Base-by-base conservation (phyloP, 345 rosid genomes). In the Citrus medica region DNA sequence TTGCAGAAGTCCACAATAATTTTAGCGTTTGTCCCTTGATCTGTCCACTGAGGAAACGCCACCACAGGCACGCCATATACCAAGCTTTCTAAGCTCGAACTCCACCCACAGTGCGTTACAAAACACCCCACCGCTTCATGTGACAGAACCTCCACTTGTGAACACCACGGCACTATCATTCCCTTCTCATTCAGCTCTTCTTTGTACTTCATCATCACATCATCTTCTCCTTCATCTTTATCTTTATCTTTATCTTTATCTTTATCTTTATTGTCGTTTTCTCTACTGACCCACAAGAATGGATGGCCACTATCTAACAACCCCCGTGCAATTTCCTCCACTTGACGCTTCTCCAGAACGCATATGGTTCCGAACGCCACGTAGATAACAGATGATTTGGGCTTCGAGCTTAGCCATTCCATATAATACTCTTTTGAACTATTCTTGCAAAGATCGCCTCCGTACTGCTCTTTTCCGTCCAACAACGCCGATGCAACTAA, bases 101-200 rank as follows among this genome's bases (percentile, higher is more conserved):
- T 93, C 96, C 98, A 93, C 17, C 95, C 95, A n/a, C 95, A 90
- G 77, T 93, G 94, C 2, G 87, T 82, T 67, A 93, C 69, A 35
- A 88, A 93, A 74, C 94, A 93, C 3, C 94, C 93, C 0, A 89
- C 30, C 8, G 94, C 81, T 0, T 76, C 81, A 30, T 90, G 90
- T 2, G 89, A 88, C 68, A 93, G 74, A n/a, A 92, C 92, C 76
- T 84, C 85, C 67, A 86, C 81, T 83, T 93, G 97, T 9, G 84
- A 81, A 37, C 98, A 93, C 98, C 98, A 93, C 0, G 89, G 76
- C 40, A 92, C 87, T 48, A 92, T 82, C 88, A 82, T 79, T 35
- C 94, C 97, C 74, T 78, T 80, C 24, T 82, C 66, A 42, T 89
- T 85, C 7, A 93, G 46, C 78, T 88, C 93, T 64, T 86, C 84